Percentiles rank a stretch among this genome's conserved stretches.
Conservation (phyloP, 345 rosid species). For the Durio zibethinus region DNA sequence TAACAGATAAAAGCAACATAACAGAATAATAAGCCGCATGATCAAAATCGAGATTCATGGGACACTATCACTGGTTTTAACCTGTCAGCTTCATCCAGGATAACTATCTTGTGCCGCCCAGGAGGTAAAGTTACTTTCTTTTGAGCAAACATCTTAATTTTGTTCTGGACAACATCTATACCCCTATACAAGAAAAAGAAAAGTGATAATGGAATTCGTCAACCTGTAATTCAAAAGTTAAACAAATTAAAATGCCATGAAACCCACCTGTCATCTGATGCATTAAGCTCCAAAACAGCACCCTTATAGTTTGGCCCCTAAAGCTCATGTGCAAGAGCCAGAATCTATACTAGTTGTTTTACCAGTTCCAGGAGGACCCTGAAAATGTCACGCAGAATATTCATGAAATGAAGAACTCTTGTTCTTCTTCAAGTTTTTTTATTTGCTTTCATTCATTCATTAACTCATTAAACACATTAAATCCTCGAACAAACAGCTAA, state of each 20-base stretch:
- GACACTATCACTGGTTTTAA: constrained; percentile 15
- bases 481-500: background rate
- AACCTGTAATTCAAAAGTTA: background rate
- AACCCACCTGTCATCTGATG: constrained; percentile 86
- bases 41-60: background rate
- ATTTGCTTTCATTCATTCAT: background rate
- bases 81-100: constrained; percentile 99
- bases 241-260: background rate
- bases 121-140: constrained; percentile 91
- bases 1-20: background rate
- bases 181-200: constrained; percentile 48
- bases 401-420: background rate
- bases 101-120: constrained; percentile 83
- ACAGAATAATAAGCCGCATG: background rate
- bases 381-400: background rate
- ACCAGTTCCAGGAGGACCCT: constrained; percentile 99
- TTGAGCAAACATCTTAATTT: constrained; percentile 98
- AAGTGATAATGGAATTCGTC: background rate
- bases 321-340: constrained; percentile 96
- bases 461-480: background rate
- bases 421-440: background rate
- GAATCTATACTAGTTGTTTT: constrained; percentile 91
- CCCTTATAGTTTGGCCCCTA: constrained; percentile 77
- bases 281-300: constrained; percentile 92
- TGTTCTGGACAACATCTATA: constrained; percentile 91